Base-by-base conservation (phyloP, 2,329 filamentous ascomycete genomes). In the Trichoderma endophyticum region DNA sequence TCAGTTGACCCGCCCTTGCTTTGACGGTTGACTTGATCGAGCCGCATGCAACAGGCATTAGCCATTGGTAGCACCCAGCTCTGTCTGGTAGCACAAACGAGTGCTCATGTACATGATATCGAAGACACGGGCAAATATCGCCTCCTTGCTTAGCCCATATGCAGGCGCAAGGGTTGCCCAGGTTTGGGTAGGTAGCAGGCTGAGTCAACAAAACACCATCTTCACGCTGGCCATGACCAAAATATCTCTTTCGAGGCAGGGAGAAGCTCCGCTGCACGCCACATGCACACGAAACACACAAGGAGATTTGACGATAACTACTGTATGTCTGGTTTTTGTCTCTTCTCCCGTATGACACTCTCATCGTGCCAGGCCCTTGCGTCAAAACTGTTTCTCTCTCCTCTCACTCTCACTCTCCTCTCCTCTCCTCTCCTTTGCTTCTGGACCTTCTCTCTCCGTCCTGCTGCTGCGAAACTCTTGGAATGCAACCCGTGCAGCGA, bases 101-200 rank as follows among this genome's bases (percentile, higher is more conserved):
- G 34, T 7, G 24, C 34, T 60, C 28, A n/a, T 15, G 48, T 36
- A 14, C 9, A 57, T 15, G 32, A 48, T 69, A 48, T 43, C 28
- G 15, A 54, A 36, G 36, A 57, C 60, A 56, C 51, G 59, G 48
- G 34, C 48, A 71, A 43, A 57, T 56, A 54, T 56, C 54, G 30
- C 36, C 30, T 71, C 69, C 62, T 28, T 66, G 69, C 54, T 36
- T 71, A 39, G 66, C 36, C 30, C 57, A 6, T 39, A 62, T 70
- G 66, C 66, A 70, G 36, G 57, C 57, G 56, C 66, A 62, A 60
- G 66, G 66, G 57, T 62, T 26, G n/a, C 18, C 24, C 30, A 36
- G 54, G 54, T 39, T 39, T 62, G 59, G 59, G 32, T 18, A 39
- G 36, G 6, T 15, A 32, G 15, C 48, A 43, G 48, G 64, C 51